Evolutionary conservation across 2,329 filamentous ascomycete genomes (phyloP), one percentile per base, ranked within the genome.

Genomic region (Fusarium nodosum): DNA sequence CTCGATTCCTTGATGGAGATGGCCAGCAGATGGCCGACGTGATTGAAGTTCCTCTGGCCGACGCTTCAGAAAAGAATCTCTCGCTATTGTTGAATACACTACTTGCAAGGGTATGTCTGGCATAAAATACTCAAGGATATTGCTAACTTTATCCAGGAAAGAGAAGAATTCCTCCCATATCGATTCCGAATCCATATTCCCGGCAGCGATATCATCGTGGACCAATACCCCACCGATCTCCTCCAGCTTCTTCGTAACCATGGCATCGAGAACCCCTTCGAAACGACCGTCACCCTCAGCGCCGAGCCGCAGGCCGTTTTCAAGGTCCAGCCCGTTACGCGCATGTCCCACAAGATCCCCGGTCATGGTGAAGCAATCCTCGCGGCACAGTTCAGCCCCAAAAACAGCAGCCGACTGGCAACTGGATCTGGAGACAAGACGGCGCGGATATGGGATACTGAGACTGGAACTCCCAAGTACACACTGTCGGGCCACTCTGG

Each of bases 291-390:
- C 48, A 84, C 86, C 3, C 83, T 90, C 28, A 85, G 85, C 38
- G 88, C 88, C 44, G 87, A 90, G 75, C 95, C 96, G 0, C 95
- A 99, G 79, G 93, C 95, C 24, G 92, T 98, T 1, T 98, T 97
- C 84, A 90, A 91, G 74, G 96, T 98, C 26, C 94, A 96, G 74
- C 92, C 93, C 13, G 94, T 97, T 42, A 95, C 94, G 50, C 88
- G 96, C 79, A 95, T 96, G 82, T 92, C 94, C 9, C 92, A 94
- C 64, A 90, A 90, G 56, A 97, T 98, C 70, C 90, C 91, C 5
- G 96, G 96, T 15, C 96, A 99, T 79, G 94, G 94, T 39, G 92
- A 97, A 78, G 90, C 94, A 5, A 98, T 98, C 72, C 84, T 98
- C 24, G 88, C 92, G 31, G 91, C 92, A 4, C 90, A 94, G 39